Evolutionary conservation across 495 filamentous ascomycete genomes (phyloP), one percentile per base, ranked within the genome.

Genomic region (Hyaloscypha variabilis): DNA sequence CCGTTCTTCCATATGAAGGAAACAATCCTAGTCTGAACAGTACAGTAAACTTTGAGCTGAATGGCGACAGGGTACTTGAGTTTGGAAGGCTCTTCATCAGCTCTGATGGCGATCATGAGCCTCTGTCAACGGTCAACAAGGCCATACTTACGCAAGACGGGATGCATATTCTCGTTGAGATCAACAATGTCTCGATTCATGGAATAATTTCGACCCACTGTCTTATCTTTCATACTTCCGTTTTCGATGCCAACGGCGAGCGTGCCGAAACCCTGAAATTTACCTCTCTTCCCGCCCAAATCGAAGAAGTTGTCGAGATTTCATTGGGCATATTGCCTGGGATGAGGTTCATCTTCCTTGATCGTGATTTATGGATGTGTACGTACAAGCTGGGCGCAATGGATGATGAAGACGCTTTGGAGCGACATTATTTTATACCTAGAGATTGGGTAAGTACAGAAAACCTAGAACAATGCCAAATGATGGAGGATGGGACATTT

Each of bases 401-500:
- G 49, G 4, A n/a, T 24, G 49, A 51, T 19, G 49, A 51, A 19
- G n/a, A 51, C 6, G 49, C 49, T 51, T n/a, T 51, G 49, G 6
- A 51, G n/a, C 31, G 31, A 51, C 49, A 19, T 51, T 51, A 36
- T 19, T 51, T 51, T 19, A n/a, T 51, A 24, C 49, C 49, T 51
- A 19, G 49, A 51, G 49, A 51, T 51, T 51, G 49, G 49, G 19
- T 51, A 24, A 51, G 23, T 51, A 19, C 17, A 19, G 49, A 51
- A 19, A 19, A 24, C 49, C n/a, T 51, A n/a, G 49, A n/a, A 51
- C 49, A 51, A n/a, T 51, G 49, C 49, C n/a, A 6, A 6, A 5
- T 51, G 49, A 51, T 51, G 49, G 49, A 51, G 17, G 49, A 51
- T 51, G 49, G 49, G 23, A 51, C 17, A 51, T 51, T 51, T 51